Percentiles rank a stretch among this genome's conserved stretches.
These are phyloP conservation scores for Capsicum baccatum DNA, from an alignment of 257 asterid species.

Conservation along the genomic window DNA sequence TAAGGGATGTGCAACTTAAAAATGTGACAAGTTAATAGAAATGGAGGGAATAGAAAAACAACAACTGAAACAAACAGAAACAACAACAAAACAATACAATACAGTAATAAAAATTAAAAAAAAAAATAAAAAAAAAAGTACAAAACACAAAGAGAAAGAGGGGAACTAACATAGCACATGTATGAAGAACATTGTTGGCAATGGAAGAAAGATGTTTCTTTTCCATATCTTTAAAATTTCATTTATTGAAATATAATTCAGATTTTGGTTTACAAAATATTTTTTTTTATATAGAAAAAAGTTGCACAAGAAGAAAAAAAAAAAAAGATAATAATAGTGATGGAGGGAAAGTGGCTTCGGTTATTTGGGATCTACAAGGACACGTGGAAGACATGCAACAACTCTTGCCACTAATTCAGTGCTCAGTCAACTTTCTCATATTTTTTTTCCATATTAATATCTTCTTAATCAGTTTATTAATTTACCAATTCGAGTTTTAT, in stretches of 20 bases:
- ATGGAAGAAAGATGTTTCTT: constrained; percentile 76
- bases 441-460: too few relatives aligned
- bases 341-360: background rate
- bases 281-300: background rate
- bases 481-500: too few relatives aligned
- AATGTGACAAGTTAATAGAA: too few relatives aligned
- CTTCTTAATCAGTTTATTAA: too few relatives aligned
- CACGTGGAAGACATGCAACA: constrained; percentile 25
- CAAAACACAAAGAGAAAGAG: background rate
- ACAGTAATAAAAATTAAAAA: too few relatives aligned
- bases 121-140: background rate
- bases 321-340: background rate
- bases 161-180: constrained; percentile 60
- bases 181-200: constrained; percentile 64
- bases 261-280: background rate
- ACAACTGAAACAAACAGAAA: too few relatives aligned
- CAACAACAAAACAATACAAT: too few relatives aligned
- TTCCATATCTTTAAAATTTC: constrained; percentile 40
- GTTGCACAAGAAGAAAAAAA: background rate
- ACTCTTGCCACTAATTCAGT: constrained; percentile 1
- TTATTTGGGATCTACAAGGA: constrained; percentile 2
- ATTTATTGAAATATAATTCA: background rate
- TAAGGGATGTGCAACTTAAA: too few relatives aligned
- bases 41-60: too few relatives aligned
- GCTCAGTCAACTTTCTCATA: background rate